phyloP scores from a whole-genome alignment of 306 rosid species.

The Cercis canadensis region DNA sequence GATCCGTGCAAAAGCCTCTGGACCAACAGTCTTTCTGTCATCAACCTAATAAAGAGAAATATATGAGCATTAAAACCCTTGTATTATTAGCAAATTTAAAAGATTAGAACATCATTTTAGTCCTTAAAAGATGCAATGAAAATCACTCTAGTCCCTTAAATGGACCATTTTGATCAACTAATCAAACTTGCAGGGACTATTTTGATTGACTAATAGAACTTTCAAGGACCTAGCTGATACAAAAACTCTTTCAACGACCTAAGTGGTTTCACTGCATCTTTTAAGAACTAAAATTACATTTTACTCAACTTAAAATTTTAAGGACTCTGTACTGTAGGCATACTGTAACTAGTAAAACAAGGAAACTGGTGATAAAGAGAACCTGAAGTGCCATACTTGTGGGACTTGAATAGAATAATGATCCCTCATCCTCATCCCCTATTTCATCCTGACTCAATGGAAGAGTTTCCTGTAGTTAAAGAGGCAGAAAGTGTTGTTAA shows the following conservation, averaged over 20 bases:
- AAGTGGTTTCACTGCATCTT: no score
- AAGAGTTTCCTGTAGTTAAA: conserved; percentile 61
- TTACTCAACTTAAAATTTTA: background rate
- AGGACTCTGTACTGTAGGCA: background rate
- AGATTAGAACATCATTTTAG: no score
- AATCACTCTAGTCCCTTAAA: no score
- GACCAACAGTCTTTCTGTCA: conserved; percentile 80
- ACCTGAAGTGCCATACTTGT: conserved; percentile 91
- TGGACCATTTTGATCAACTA: no score
- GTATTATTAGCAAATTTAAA: background rate
- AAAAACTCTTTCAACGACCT: no score
- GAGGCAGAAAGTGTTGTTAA: conserved; percentile 26
- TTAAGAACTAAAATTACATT: no score
- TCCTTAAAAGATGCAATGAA: no score
- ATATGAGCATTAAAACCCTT: background rate
- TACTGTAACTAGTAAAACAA: conserved; percentile 23
- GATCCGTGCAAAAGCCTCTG: conserved; percentile 87
- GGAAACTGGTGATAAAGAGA: conserved; percentile 15
- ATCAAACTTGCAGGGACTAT: no score
- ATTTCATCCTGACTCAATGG: conserved; percentile 47
- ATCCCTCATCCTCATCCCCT: conserved; percentile 72
- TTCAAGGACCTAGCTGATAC: no score
- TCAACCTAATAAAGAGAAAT: conserved; percentile 59
- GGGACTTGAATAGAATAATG: conserved; percentile 81
- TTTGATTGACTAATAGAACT: no score